Base-by-base conservation (phyloP, 2,329 filamentous ascomycete genomes). In the Claviceps sorghi region DNA sequence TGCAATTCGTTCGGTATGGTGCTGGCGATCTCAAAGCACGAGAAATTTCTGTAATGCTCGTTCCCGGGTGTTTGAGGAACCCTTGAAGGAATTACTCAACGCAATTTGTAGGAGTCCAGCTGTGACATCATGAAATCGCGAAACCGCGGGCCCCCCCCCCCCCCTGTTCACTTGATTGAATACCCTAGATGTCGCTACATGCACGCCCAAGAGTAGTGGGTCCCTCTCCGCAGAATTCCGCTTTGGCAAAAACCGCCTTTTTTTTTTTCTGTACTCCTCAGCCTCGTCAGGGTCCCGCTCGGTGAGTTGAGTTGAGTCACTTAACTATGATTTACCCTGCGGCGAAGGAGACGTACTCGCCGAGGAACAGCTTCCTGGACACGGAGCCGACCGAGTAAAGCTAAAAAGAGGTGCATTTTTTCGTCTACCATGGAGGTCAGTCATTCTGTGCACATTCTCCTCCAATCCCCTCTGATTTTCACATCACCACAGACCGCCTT, bases 351-450 rank as follows among this genome's bases (percentile, higher is more conserved):
- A 21, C 45, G 30, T 32, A 49, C 22, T 29, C 36, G 47, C 17
- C 36, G 13, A 40, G 34, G 17, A 48, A 15, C 17, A 19, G 15
- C 29, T 9, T 29, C 10, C 17, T 19, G 21, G 15, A 38, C 34
- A 40, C 34, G 19, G 22, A 42, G 19, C 38, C 48, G n/a, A 34
- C 3, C 29, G 10, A 19, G 11, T 44, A 26, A 17, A 34, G 17
- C 26, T 26, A 46, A 2, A 22, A 22, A 7, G 5, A 36, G 9
- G 26, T 45, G 15, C 6, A 9, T 4, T 5, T 17, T 9, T 43
- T 32, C 10, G 34, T 22, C 40, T 40, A 59, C 46, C 45, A 67
- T 67, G 65, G 63, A 67, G 60, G 65, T 67, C 40, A 47, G 42
- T 45, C 36, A 34, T n/a, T 15, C 21, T 26, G 21, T 43, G 26